Base-by-base conservation (phyloP, 2,329 filamentous ascomycete genomes). In the Monilinia polystroma region DNA sequence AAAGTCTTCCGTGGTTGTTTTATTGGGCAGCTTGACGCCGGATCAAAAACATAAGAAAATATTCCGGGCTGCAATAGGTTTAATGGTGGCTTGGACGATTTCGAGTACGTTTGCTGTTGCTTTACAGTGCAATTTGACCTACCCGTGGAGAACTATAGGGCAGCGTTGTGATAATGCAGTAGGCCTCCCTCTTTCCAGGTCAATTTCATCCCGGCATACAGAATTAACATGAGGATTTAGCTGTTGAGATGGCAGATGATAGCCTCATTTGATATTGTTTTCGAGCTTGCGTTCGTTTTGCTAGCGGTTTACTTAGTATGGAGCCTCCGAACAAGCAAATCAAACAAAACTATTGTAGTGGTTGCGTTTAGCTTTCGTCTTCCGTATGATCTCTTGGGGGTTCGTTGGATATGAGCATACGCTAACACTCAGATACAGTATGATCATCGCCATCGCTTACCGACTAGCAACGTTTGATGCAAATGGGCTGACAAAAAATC, bases 1-100 rank as follows among this genome's bases (percentile, higher is more conserved):
- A 6, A 82, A 82, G 68, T 73, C 74, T 59, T 78, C 79, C 10
- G 76, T 81, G 51, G 75, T 78, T 14, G 75, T 79, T 12, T 78
- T 83, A 12, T 78, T 81, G 58, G 73, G 80, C 32, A 80, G 80
- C 11, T 74, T 83, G n/a, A 81, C 80, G 4, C 80, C 80, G 2
- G 76, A 80, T 35, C 77, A 77, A 65, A 71, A 68, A 14, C 81
- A 83, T 69, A 76, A 75, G 69, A 71, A 70, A 2, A 77, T 78
- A 11, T 72, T 82, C 4, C 29, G 49, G 12, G 35, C n/a, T 12
- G 59, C 57, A 4, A 53, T 69, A 41, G 53, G 51, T 14, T 74
- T 69, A 6, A 69, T 76, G 0, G 78, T 77, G n/a, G 77, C 76
- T 5, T 71, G 76, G 45, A 79, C 80, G 72, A 68, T 78, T 11